phyloP scores from a whole-genome alignment of 345 rosid species.

The Brassica incana region DNA sequence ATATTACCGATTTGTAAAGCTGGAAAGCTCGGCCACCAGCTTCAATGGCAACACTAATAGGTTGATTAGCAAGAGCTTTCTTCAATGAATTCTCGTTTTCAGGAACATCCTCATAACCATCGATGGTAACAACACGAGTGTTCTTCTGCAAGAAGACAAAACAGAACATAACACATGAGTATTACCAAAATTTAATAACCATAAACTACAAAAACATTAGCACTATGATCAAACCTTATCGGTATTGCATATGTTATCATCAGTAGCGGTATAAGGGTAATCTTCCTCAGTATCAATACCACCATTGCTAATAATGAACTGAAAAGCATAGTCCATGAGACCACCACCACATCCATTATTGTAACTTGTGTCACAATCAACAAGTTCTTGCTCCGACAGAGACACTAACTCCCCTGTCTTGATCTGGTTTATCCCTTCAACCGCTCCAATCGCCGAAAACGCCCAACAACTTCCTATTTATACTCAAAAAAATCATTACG shows the following conservation, averaged over 20 bases:
- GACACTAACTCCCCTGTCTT: constrained; percentile 63
- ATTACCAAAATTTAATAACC: background rate
- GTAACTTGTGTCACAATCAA: constrained; percentile 64
- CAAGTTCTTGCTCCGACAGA: constrained; percentile 74
- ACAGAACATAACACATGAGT: background rate
- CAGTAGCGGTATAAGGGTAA: constrained; percentile 58
- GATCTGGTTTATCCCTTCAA: constrained; percentile 74
- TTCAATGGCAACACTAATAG: constrained; percentile 56
- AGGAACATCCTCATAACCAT: constrained; percentile 71
- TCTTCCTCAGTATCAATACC: constrained; percentile 69
- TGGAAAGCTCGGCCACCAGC: constrained; percentile 38
- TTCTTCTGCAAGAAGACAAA: constrained; percentile 45
- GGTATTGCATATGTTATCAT: constrained; percentile 48
- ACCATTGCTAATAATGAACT: constrained; percentile 62
- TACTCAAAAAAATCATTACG: background rate
- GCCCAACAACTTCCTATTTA: constrained; percentile 85
- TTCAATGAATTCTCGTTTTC: constrained; percentile 56
- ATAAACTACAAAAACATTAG: background rate
- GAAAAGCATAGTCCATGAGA: constrained; percentile 72
- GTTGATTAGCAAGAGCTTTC: constrained; percentile 78
- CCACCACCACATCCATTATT: constrained; percentile 79
- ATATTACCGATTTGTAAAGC: constrained; percentile 26
- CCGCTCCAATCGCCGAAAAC: constrained; percentile 73
- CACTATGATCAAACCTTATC: constrained; percentile 44
- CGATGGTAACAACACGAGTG: constrained; percentile 67